A percentile compares a stretch with the other conserved stretches of the same genome.
Conservation (phyloP, 495 filamentous ascomycete genomes). For the Hypomontagnella monticulosa region DNA sequence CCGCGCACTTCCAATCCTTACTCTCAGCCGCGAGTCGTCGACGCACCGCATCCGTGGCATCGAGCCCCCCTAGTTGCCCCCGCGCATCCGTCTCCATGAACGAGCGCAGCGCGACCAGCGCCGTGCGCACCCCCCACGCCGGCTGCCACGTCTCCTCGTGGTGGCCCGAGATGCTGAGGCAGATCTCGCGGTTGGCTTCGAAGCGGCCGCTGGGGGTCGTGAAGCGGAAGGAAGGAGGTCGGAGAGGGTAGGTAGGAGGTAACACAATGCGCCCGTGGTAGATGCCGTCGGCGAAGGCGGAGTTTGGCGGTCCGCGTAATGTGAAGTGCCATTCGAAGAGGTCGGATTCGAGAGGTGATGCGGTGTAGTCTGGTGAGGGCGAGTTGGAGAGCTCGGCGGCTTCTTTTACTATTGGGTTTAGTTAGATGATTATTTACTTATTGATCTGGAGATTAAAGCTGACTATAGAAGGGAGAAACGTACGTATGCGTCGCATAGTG, state of each 20-base stretch:
- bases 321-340: slow-evolving; percentile 99
- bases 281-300: slow-evolving; percentile 79
- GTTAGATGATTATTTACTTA: slow-evolving; percentile 36
- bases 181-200: slow-evolving; percentile 97
- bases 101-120: slow-evolving; percentile 71
- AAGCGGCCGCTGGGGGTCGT: slow-evolving; percentile 91
- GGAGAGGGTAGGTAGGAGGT: slow-evolving; percentile 85
- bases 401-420: slow-evolving; percentile 72
- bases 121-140: slow-evolving; percentile 91
- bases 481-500: slow-evolving; percentile 81
- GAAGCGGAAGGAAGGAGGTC: slow-evolving; percentile 94
- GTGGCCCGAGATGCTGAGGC: slow-evolving; percentile 89
- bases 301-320: slow-evolving; percentile 83
- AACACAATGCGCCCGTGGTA: slow-evolving; percentile 97
- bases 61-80: slow-evolving; percentile 90
- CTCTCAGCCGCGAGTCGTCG: slow-evolving; percentile 72
- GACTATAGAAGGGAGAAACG: slow-evolving; percentile 35
- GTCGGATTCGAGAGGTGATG: slow-evolving; percentile 82
- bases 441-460: too few relatives aligned
- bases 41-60: slow-evolving; percentile 70
- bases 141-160: slow-evolving; percentile 99
- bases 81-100: slow-evolving; percentile 80
- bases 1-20: slow-evolving; percentile 68
- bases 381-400: slow-evolving; percentile 80
- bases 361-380: slow-evolving; percentile 83